Percentiles rank a stretch among this genome's conserved stretches.
Evolutionary conservation across 2,329 filamentous ascomycete genomes (phyloP).

Genomic region (Colletotrichum sp.): DNA sequence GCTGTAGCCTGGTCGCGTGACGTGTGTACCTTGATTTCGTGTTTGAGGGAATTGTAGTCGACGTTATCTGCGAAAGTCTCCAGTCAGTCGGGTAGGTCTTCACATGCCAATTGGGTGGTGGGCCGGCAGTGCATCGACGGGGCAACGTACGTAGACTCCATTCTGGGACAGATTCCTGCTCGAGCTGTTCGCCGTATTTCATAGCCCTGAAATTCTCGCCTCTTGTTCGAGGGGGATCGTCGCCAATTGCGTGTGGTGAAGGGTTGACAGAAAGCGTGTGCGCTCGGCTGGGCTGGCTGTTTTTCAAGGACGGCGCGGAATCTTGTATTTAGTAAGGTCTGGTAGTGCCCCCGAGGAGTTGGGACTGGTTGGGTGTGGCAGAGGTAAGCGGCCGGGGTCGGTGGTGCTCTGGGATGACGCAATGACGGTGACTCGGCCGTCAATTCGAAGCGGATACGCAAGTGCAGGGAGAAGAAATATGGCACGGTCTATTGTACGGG

Average conservation of each 20-base stretch:
- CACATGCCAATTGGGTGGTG: not conserved
- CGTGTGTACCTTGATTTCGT: conserved; percentile 82
- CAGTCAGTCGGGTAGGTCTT: not conserved
- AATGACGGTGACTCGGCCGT: conserved; percentile 14
- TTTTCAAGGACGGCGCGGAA: conserved; percentile 1
- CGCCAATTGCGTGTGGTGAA: conserved; percentile 3
- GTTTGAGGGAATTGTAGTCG: conserved; percentile 87
- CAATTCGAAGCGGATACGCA: not conserved
- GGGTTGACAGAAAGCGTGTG: not conserved
- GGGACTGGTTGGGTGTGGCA: not conserved
- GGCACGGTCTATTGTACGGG: not conserved
- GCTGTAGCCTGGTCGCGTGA: conserved; percentile 72
- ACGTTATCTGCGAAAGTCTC: conserved; percentile 69
- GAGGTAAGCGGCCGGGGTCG: conserved; percentile 5
- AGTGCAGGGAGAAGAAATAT: not conserved
- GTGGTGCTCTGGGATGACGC: conserved; percentile 10
- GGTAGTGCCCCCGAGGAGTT: not conserved
- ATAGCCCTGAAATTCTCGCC: conserved; percentile 43
- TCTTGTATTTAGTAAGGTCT: conserved; percentile 11
- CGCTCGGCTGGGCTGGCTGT: not conserved
- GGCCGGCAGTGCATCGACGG: not conserved
- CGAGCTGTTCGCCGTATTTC: conserved; percentile 80
- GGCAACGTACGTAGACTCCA: conserved; percentile 72
- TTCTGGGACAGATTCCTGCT: conserved; percentile 78
- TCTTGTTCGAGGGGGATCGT: not conserved